Evolutionary conservation across 345 rosid genomes (phyloP).

Genomic region (Euphorbia pulcherrima): DNA sequence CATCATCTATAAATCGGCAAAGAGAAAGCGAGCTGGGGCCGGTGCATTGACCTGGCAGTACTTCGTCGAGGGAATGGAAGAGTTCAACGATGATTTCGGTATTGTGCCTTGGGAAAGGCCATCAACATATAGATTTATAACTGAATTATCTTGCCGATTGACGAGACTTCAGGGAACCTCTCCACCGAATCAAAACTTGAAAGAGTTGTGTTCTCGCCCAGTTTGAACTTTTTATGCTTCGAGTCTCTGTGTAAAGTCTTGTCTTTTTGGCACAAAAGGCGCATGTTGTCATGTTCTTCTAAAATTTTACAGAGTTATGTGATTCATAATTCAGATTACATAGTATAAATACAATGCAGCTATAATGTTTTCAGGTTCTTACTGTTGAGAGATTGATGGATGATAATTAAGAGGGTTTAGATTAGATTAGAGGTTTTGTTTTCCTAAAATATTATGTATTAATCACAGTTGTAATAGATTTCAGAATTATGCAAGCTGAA

Average conservation of each 20-base stretch:
- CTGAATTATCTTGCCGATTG: conserved; percentile 70
- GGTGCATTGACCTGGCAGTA: conserved; percentile 86
- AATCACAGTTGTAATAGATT: neutral
- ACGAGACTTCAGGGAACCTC: conserved; percentile 37
- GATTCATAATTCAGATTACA: conserved; percentile 10
- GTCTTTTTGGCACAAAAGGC: no score
- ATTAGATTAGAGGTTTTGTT: conserved; percentile 1
- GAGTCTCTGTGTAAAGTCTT: no score
- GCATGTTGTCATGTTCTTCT: no score
- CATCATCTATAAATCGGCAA: conserved; percentile 60
- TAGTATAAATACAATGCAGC: conserved; percentile 12
- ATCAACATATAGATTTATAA: conserved; percentile 48
- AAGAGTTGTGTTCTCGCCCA: conserved; percentile 40
- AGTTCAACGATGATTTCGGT: conserved; percentile 76
- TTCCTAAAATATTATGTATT: neutral
- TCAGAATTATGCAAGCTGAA: neutral
- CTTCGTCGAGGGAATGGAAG: conserved; percentile 76
- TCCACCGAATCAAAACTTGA: conserved; percentile 32
- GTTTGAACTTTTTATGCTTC: conserved; percentile 20
- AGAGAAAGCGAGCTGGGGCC: conserved; percentile 67
- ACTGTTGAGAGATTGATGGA: neutral
- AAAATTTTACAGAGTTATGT: conserved; percentile 4
- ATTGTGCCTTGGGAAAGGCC: conserved; percentile 72
- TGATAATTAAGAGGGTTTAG: neutral
- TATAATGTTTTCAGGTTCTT: neutral